A percentile compares a stretch with the other conserved stretches of the same genome.
phyloP scores from a whole-genome alignment of 202 grass and related monocot genomes.

The Sporobolus alterniflorus region DNA sequence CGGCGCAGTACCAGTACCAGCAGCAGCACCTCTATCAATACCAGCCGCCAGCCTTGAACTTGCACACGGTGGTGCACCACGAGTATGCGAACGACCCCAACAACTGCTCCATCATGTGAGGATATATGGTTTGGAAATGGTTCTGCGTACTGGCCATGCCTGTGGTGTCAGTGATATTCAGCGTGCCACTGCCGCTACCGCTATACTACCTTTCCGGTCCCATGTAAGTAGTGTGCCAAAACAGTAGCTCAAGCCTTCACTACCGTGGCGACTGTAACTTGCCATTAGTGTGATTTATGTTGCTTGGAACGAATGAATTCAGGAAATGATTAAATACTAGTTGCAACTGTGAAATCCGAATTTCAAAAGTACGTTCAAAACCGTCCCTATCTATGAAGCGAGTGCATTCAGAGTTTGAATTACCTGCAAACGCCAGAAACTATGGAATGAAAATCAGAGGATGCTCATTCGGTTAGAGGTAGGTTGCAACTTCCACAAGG shows the following conservation, averaged over 20 bases:
- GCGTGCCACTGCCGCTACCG: background rate
- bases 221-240: background rate
- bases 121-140: background rate
- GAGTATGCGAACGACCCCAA: slow-evolving; percentile 46
- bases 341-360: background rate
- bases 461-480: background rate
- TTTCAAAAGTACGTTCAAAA: background rate
- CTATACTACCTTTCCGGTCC: background rate
- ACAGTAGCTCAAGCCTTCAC: background rate
- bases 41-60: slow-evolving; percentile 11
- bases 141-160: background rate
- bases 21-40: slow-evolving; percentile 36
- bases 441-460: background rate
- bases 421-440: background rate
- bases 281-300: background rate
- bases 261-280: background rate
- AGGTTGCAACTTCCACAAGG: background rate
- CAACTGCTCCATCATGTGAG: slow-evolving; percentile 53
- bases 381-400: background rate
- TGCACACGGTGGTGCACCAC: slow-evolving; percentile 54
- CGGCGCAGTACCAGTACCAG: slow-evolving; percentile 19
- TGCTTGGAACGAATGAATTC: too few species aligned
- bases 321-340: too few species aligned
- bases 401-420: background rate
- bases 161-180: background rate